These are phyloP conservation scores for Trichoderma sp. DNA, from an alignment of 2,329 filamentous ascomycete genomes.

Conservation along the genomic window DNA sequence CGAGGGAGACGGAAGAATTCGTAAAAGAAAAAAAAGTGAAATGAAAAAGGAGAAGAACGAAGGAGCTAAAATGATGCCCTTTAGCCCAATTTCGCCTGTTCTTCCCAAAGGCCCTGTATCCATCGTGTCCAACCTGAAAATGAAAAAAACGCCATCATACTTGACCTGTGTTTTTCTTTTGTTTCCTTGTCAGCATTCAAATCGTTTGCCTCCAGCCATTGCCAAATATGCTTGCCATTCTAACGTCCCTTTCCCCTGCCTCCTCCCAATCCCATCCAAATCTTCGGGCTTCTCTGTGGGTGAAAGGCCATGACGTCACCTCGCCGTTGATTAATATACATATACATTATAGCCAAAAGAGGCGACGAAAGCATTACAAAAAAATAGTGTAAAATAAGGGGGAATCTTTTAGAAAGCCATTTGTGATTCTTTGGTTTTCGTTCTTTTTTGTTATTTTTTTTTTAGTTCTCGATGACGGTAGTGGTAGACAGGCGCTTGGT, in stretches of 20 bases:
- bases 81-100: conserved; percentile 4
- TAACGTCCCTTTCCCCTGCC: neutral
- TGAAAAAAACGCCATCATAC: conserved; percentile 18
- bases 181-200: conserved; percentile 16
- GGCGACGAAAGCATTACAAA: conserved; percentile 5
- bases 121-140: conserved; percentile 12
- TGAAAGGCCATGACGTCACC: conserved; percentile 2
- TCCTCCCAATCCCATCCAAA: neutral
- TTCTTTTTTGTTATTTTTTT: neutral
- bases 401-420: neutral
- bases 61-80: conserved; percentile 11
- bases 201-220: conserved; percentile 9
- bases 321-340: conserved; percentile 21
- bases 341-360: conserved; percentile 24
- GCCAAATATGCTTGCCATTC: conserved; percentile 11
- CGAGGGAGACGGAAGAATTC: neutral
- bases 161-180: conserved; percentile 4
- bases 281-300: neutral
- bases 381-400: neutral
- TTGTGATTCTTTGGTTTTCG: neutral
- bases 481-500: conserved; percentile 30
- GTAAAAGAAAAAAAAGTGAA: neutral
- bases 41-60: neutral
- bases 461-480: conserved; percentile 13
- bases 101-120: conserved; percentile 15